Percentiles rank a stretch among this genome's conserved stretches.
These are phyloP conservation scores for Xylaria bambusicola DNA, from an alignment of 495 filamentous ascomycete species.

Conservation along the genomic window DNA sequence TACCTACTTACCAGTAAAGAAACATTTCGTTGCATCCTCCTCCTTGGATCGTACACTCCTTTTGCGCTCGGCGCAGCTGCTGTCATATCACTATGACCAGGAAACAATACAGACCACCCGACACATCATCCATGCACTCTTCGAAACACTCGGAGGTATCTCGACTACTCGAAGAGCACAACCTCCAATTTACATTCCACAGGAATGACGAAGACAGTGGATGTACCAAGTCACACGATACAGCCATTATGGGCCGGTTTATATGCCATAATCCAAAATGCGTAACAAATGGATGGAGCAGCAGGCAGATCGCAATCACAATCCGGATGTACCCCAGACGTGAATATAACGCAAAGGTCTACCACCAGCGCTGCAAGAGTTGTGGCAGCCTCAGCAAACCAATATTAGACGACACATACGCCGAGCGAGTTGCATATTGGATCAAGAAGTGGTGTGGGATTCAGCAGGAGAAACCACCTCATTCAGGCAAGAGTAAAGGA, in stretches of 20 bases:
- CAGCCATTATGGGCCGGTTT: constrained; percentile 40
- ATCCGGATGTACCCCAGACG: constrained; percentile 44
- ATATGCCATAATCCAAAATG: constrained; percentile 36
- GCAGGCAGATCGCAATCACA: constrained; percentile 45
- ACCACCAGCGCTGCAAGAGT: constrained; percentile 45
- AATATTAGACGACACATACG: constrained; percentile 45
- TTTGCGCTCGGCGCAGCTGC: neutral
- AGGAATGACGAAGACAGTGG: neutral
- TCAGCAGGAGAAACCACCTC: constrained; percentile 32
- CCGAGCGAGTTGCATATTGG: constrained; percentile 52
- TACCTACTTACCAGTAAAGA: neutral
- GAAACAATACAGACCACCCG: neutral
- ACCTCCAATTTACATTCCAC: constrained; percentile 28
- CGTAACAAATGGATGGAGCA: constrained; percentile 36
- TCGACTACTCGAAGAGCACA: constrained; percentile 33
- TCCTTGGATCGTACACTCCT: neutral
- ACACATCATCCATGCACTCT: constrained; percentile 43
- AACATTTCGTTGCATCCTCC: neutral
- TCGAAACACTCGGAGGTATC: constrained; percentile 42
- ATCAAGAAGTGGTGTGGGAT: constrained; percentile 54
- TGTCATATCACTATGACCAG: neutral
- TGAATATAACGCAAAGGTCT: constrained; percentile 51
- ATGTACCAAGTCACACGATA: constrained; percentile 27
- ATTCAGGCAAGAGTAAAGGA: constrained; percentile 31
- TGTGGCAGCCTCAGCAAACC: constrained; percentile 39